Evolutionary conservation across 768 basidiomycete species (phyloP), one percentile per base, ranked within the genome.

Genomic region (Chiua virens): DNA sequence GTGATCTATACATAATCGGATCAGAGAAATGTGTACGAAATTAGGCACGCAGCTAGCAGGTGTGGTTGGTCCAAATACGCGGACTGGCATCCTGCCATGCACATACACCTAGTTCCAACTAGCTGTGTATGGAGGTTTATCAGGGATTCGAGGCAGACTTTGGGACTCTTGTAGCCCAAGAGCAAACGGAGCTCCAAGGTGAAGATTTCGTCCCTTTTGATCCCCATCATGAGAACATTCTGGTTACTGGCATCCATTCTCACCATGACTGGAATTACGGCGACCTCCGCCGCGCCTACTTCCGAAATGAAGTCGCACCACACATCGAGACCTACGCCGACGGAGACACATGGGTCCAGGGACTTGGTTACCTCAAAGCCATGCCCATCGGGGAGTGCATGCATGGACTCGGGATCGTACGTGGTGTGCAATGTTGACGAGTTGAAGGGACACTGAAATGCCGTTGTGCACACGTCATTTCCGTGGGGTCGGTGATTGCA

Each of bases 81-180:
- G 37, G 38, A 43, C 18, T 47, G 25, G 34, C 36, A 40, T 34
- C 21, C 45, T 45, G 43, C 6, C 39, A 51, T 45, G 21, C 50
- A 51, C 14, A 50, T 51, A 64, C 61, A 28, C 49, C 47, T 42
- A 64, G 48, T 52, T 37, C 49, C 37, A 10, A 50, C 42, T 30
- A 42, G 28, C n/a, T 36, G 61, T 27, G n/a, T 20, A 45, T 22
- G 15, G 25, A 42, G 28, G 39, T 20, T 51, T 53, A 54, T 57
- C 53, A 54, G 21, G n/a, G 21, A 42, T 11, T 15, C 10, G n/a
- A 15, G 11, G 5, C 15, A 8, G 11, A 6, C n/a, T 14, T 21
- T 5, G 8, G 8, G 21, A 15, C 22, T 35, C 32, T 18, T 20
- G 35, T 27, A 22, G 18, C 13, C 51, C 45, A 21, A 11, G 30